Evolutionary conservation across 192 early-diverging fungal species (phyloP), one percentile per base, ranked within the genome.

Genomic region (Pilobolus umbonatus): DNA sequence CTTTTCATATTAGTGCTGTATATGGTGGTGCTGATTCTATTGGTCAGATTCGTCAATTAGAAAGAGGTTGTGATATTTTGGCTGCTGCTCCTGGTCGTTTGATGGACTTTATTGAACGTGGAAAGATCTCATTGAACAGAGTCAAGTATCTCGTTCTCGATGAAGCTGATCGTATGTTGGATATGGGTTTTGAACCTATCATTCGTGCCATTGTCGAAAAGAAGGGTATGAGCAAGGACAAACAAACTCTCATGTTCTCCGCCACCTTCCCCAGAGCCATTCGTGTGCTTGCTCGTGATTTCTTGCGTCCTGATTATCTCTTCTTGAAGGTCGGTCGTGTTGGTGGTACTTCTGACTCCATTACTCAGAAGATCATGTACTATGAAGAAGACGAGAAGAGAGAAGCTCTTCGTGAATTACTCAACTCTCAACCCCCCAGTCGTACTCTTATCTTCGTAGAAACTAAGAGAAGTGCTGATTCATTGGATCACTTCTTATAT

Each of bases 151-250:
- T 84, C 25, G 75, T 90, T 11, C 76, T 92, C 39, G 90, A 93
- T 71, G 90, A 93, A 67, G 90, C 90, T n/a, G 89, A 90, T 69
- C 87, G 91, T 44, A 94, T 94, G 91, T 79, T 98, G 68, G 96
- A 96, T 68, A 98, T 98, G 94, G 96, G 96, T 49, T 98, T 98
- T 68, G 96, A 96, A 77, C 78, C 84, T 11, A 86, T 93, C 64
- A 92, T 99, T 55, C 81, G 96, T 42, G 73, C 83, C 43, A 91
- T 99, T 56, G 88, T 98, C 21, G 71, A 80, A 57, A 57, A 69
- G 46, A 60, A 60, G 24, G 64, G 67, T 31, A 52, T 65, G 46
- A 24, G 24, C 24, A 5, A 69, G 67, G 63, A 65, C 45, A 79
- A 93, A 54, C 91, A 92, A 56, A 98, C 95, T 7, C 83, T 96